A percentile compares a stretch with the other conserved stretches of the same genome.
Evolutionary conservation across 352 stramenopile genomes (phyloP).

Genomic region (Pythium aquatile): DNA sequence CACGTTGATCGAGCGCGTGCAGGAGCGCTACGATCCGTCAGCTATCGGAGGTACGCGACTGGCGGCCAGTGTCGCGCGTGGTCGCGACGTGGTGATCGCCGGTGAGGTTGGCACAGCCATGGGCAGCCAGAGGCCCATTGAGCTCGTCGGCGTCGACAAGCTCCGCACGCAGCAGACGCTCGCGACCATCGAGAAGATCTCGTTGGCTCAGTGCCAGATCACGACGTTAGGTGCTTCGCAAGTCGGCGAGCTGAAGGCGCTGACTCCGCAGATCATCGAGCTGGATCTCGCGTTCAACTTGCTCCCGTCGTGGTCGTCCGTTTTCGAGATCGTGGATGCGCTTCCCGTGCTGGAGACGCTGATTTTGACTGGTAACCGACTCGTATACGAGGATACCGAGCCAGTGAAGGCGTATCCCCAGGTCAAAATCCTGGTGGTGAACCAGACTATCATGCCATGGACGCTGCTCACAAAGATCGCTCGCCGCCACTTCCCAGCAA

Average conservation of each 20-base stretch:
- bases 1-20: slow-evolving; percentile 55
- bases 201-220: slow-evolving; percentile 62
- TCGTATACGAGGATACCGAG: slow-evolving; percentile 27
- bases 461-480: slow-evolving; percentile 35
- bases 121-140: slow-evolving; percentile 70
- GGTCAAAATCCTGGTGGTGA: slow-evolving; percentile 67
- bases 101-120: slow-evolving; percentile 65
- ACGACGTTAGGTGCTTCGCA: slow-evolving; percentile 28
- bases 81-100: slow-evolving; percentile 42
- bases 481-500: slow-evolving; percentile 47
- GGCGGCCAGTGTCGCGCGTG: slow-evolving; percentile 12
- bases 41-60: slow-evolving; percentile 17
- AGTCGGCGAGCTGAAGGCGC: slow-evolving; percentile 28
- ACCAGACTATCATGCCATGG: slow-evolving; percentile 57
- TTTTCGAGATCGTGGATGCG: slow-evolving; percentile 49
- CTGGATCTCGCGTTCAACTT: slow-evolving; percentile 79
- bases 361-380: slow-evolving; percentile 67
- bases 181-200: slow-evolving; percentile 73
- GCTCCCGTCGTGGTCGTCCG: slow-evolving; percentile 47
- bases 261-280: slow-evolving; percentile 63
- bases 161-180: slow-evolving; percentile 62
- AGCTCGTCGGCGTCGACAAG: slow-evolving; percentile 71
- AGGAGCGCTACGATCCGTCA: slow-evolving; percentile 57
- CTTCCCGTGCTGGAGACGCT: slow-evolving; percentile 67
- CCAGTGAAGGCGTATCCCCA: slow-evolving; percentile 23